Conservation (phyloP, 2,329 filamentous ascomycete genomes). For the Talaromyces sp. region DNA sequence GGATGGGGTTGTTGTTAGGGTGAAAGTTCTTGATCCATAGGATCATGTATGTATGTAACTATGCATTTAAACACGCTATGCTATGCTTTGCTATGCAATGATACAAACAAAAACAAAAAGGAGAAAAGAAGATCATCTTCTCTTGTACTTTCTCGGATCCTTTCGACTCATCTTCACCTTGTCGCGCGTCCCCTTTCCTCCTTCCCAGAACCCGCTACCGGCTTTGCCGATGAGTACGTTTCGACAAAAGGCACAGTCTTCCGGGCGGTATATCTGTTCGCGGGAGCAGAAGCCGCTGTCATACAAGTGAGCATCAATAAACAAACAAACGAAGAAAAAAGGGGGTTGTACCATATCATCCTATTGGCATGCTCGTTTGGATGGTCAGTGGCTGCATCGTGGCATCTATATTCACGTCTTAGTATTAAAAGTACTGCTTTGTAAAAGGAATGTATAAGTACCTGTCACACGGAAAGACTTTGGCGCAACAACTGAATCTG, state of each 20-base stretch:
- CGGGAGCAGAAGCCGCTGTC: slow-evolving; percentile 64
- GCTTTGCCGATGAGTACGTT: slow-evolving; percentile 63
- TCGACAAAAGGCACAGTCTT: slow-evolving; percentile 70
- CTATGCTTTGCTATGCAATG: background rate
- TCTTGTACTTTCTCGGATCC: slow-evolving; percentile 26
- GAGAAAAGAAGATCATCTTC: background rate
- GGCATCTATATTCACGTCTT: slow-evolving; percentile 50
- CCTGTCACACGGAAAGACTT: slow-evolving; percentile 54
- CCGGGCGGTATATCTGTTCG: slow-evolving; percentile 72
- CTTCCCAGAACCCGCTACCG: slow-evolving; percentile 74
- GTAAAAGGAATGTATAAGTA: slow-evolving; percentile 21
- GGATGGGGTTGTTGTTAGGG: slow-evolving; percentile 64
- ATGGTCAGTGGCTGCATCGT: slow-evolving; percentile 67
- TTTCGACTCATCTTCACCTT: slow-evolving; percentile 66
- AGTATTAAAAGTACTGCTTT: background rate
- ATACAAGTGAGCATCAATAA: background rate
- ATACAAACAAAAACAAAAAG: background rate
- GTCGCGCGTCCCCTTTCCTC: slow-evolving; percentile 75
- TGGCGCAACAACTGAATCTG: slow-evolving; percentile 53
- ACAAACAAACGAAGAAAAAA: slow-evolving; percentile 1
- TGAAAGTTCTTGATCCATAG: slow-evolving; percentile 53
- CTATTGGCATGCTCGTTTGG: slow-evolving; percentile 74
- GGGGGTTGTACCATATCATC: slow-evolving; percentile 63
- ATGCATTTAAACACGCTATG: background rate
- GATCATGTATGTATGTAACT: background rate